These are phyloP conservation scores for Phellopilus nigrolimitatus DNA, from an alignment of 1,284 basidiomycete species.

Conservation along the genomic window DNA sequence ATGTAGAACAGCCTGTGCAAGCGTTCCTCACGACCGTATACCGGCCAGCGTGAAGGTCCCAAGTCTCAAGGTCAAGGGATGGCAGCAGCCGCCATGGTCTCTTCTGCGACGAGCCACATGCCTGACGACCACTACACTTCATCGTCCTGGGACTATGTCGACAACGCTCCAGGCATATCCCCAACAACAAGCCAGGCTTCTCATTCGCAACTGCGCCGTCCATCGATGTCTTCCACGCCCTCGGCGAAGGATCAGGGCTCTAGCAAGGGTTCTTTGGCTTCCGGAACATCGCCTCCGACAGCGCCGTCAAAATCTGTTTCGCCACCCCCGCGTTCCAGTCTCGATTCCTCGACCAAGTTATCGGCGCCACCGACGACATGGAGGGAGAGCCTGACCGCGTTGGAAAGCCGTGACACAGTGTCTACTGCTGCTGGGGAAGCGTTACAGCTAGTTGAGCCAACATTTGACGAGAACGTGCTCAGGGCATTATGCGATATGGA, in stretches of 20 bases:
- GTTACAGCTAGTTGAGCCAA: constrained; percentile 64
- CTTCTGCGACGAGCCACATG: constrained; percentile 35
- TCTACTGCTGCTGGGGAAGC: constrained; percentile 37
- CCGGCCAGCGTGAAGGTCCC: constrained; percentile 1
- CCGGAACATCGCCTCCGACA: constrained; percentile 26
- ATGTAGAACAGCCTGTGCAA: background rate
- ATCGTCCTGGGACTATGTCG: constrained; percentile 47
- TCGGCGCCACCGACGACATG: constrained; percentile 33
- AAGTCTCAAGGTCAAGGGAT: too few species aligned
- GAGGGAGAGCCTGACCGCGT: constrained; percentile 41
- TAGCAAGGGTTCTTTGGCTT: constrained; percentile 11
- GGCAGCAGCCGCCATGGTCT: constrained; percentile 17
- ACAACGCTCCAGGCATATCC: constrained; percentile 40
- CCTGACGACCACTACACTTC: constrained; percentile 53
- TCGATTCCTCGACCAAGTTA: constrained; percentile 37
- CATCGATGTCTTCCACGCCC: constrained; percentile 13
- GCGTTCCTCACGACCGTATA: background rate
- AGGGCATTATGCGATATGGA: constrained; percentile 89
- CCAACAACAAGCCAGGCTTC: constrained; percentile 26
- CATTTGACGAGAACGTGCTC: constrained; percentile 89
- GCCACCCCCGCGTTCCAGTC: constrained; percentile 49
- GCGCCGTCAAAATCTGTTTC: constrained; percentile 37
- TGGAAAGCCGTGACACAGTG: constrained; percentile 31
- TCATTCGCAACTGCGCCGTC: constrained; percentile 20
- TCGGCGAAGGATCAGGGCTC: constrained; percentile 14